phyloP scores from a whole-genome alignment of 2,329 filamentous ascomycete species.

The Alternaria sp. region DNA sequence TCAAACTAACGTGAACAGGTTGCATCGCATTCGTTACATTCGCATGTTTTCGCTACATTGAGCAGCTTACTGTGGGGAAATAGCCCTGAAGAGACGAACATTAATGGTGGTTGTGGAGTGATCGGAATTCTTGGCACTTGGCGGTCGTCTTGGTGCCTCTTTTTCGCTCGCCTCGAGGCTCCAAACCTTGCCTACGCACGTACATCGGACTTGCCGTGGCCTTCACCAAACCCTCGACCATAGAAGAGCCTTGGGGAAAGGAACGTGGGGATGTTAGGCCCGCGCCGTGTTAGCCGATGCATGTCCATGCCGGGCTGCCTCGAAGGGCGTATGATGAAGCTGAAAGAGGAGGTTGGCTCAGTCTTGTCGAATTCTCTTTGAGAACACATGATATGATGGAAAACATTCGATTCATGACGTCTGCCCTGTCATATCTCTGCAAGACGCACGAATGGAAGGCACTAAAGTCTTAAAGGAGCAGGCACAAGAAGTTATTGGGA shows the following conservation, averaged over 20 bases:
- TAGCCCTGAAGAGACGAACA: not conserved
- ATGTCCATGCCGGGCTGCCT: not conserved
- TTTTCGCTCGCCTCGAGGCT: not conserved
- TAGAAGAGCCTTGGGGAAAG: not conserved
- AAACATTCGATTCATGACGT: not conserved
- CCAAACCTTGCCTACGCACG: not conserved
- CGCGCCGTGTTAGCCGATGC: not conserved
- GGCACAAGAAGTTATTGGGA: not conserved
- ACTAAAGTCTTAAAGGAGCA: not conserved
- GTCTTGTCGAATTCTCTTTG: not conserved
- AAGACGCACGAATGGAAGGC: not conserved
- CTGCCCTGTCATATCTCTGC: not conserved
- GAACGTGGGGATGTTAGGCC: not conserved
- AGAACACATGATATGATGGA: not conserved
- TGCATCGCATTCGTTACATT: not conserved
- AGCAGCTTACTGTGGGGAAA: not conserved
- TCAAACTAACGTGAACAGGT: not conserved
- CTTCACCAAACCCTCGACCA: not conserved
- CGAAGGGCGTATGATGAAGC: not conserved
- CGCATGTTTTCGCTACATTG: not conserved
- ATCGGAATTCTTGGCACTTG: not conserved
- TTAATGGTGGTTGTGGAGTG: not conserved
- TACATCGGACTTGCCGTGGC: not conserved
- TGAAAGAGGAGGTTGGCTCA: not conserved
- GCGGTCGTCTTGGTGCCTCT: not conserved